These are phyloP conservation scores for Epichloe coenophiala DNA, from an alignment of 2,329 filamentous ascomycete genomes.

Conservation along the genomic window DNA sequence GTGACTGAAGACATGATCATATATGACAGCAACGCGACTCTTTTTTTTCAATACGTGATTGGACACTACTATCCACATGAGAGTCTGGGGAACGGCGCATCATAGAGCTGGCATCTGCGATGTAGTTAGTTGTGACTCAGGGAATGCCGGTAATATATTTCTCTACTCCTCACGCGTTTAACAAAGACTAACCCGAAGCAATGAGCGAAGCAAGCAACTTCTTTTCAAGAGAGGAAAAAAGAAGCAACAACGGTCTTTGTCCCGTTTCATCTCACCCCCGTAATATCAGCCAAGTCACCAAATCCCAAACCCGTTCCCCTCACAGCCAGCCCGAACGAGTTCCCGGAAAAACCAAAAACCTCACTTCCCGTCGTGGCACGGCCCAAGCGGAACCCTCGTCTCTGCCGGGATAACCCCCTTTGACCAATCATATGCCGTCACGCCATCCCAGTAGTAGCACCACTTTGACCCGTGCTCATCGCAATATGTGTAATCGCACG, in stretches of 20 bases:
- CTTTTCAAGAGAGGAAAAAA: too few species aligned
- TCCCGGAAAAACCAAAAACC: neutral
- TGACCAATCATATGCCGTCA: constrained; percentile 21
- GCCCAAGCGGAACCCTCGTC: constrained; percentile 18
- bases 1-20: neutral
- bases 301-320: too few species aligned
- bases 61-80: too few species aligned
- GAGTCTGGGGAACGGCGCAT: too few species aligned
- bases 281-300: neutral
- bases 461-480: constrained; percentile 17
- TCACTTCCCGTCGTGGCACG: constrained; percentile 9
- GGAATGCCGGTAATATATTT: too few species aligned
- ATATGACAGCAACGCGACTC: neutral
- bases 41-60: neutral
- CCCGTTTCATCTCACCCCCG: too few species aligned
- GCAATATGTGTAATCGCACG: constrained; percentile 24
- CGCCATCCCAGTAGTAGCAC: constrained; percentile 26
- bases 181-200: neutral
- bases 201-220: neutral
- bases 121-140: too few species aligned
- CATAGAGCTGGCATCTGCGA: too few species aligned
- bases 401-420: constrained; percentile 24
- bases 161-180: neutral
- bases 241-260: too few species aligned
- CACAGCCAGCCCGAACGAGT: too few species aligned